Base-by-base conservation (phyloP, 1,139 yeast genomes). In the Geotrichum carabidarum region DNA sequence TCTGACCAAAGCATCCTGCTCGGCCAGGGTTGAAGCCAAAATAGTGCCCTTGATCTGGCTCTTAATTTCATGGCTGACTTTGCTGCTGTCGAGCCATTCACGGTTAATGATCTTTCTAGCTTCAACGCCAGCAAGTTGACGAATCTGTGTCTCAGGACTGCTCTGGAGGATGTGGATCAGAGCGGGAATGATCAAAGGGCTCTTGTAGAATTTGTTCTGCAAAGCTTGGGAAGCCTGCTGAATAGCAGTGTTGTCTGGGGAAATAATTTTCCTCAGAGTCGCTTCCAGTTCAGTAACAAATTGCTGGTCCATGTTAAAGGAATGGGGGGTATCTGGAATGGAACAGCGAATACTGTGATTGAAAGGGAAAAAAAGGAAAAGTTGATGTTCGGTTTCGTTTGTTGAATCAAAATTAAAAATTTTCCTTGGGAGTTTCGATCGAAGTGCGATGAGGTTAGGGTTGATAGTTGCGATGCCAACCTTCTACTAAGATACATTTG, bases 81-180 rank as follows among this genome's bases (percentile, higher is more conserved):
- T 58, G 22, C 55, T 63, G 36, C 56, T 58, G 32, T 69, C 62
- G 41, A 76, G 81, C 99, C 99, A 93, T 67, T 82, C 83, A 61
- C 78, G 76, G 53, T 78, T 67, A 50, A 89, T 82, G 68, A 86
- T 80, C 72, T 94, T 93, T 74, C 96, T 83, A 44, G 91, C 91
- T 73, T 93, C 99, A 58, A 93, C 96, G 59, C 97, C 95, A 15
- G 98, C 95, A 61, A 93, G 78, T 72, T 90, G 96, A 45, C 79
- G 74, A 62, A 86, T 70, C 64, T 83, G 82, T 58, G 78, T 82
- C 62, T 81, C 82, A 44, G 76, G 74, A 61, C 83, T 80, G 62
- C 78, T 77, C 71, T 86, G 93, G 67, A 89, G 78, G 61, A 93
- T 81, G 67, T 87, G 95, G 63, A 93, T 75, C 68, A 91, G 77